Evolutionary conservation across 2,329 filamentous ascomycete genomes (phyloP).

Genomic region (Fusarium bactridioides): DNA sequence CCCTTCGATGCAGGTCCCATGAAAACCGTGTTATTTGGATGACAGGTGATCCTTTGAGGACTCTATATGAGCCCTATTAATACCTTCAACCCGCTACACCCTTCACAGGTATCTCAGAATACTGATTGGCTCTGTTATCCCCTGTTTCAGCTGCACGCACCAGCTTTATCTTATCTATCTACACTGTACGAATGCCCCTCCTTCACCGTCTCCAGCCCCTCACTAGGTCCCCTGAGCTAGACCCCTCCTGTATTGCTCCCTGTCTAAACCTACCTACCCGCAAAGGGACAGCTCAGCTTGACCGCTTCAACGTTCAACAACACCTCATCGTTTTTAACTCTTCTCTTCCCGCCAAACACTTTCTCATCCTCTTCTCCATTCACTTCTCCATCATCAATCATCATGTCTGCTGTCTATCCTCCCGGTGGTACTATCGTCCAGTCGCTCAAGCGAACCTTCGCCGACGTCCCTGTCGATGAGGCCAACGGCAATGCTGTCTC

Average conservation of each 20-base stretch:
- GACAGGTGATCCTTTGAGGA: not conserved
- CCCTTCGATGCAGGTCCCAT: not conserved
- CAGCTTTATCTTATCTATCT: conserved; percentile 37
- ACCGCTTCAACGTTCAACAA: conserved; percentile 39
- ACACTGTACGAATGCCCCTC: conserved; percentile 41
- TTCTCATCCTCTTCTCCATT: conserved; percentile 4
- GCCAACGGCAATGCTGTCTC: conserved; percentile 78
- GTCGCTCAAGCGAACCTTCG: conserved; percentile 83
- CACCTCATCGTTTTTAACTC: conserved; percentile 25
- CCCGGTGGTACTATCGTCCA: conserved; percentile 83
- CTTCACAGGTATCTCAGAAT: not conserved
- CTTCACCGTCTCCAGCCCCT: conserved; percentile 35
- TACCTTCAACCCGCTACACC: not conserved
- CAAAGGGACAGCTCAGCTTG: conserved; percentile 39
- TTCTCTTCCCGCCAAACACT: conserved; percentile 15
- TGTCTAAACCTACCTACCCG: conserved; percentile 17
- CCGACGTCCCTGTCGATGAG: conserved; percentile 78
- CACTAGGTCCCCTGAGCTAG: conserved; percentile 32
- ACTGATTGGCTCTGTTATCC: not conserved
- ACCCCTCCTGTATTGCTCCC: conserved; percentile 32
- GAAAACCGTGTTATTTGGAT: not conserved
- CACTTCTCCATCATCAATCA: conserved; percentile 33
- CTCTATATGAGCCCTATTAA: not conserved
- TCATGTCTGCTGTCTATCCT: conserved; percentile 65
- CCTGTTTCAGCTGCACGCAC: not conserved